A percentile compares a stretch with the other conserved stretches of the same genome.
These are phyloP conservation scores for Pleodorina starrii DNA, from an alignment of 139 green algal species.

Conservation along the genomic window DNA sequence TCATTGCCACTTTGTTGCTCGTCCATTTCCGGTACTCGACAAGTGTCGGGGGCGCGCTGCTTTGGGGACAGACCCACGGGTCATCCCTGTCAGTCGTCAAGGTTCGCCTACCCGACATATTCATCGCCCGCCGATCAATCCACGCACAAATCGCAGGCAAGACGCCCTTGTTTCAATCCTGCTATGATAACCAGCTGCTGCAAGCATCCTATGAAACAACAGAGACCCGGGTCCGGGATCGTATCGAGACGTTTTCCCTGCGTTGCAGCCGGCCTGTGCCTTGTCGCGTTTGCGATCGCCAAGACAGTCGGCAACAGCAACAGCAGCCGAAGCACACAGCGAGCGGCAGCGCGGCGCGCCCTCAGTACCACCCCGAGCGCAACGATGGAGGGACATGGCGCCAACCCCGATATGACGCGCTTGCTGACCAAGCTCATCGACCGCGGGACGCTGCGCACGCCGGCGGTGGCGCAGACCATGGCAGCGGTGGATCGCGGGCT, in stretches of 20 bases:
- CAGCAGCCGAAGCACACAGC: background rate
- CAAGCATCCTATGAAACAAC: too few species aligned
- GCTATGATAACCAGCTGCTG: too few species aligned
- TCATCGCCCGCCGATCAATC: too few species aligned
- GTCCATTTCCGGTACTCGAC: too few species aligned
- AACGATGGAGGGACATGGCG: background rate
- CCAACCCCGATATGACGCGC: background rate
- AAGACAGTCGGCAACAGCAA: background rate
- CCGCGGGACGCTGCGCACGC: background rate
- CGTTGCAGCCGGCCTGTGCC: background rate
- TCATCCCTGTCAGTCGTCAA: too few species aligned
- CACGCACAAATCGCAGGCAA: too few species aligned
- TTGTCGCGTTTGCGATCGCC: background rate
- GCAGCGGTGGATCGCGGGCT: background rate
- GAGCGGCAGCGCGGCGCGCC: background rate
- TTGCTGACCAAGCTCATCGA: background rate
- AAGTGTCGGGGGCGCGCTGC: too few species aligned
- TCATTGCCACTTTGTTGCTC: too few species aligned
- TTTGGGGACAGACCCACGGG: too few species aligned
- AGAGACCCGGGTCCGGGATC: too few species aligned
- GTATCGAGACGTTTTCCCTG: background rate
- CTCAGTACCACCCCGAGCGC: background rate
- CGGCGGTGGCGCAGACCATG: slow-evolving; percentile 26
- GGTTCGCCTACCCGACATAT: too few species aligned
- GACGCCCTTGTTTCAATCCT: too few species aligned